Evolutionary conservation across 139 green algal species (phyloP).

Genomic region (Chlamydomonas eustigma): DNA sequence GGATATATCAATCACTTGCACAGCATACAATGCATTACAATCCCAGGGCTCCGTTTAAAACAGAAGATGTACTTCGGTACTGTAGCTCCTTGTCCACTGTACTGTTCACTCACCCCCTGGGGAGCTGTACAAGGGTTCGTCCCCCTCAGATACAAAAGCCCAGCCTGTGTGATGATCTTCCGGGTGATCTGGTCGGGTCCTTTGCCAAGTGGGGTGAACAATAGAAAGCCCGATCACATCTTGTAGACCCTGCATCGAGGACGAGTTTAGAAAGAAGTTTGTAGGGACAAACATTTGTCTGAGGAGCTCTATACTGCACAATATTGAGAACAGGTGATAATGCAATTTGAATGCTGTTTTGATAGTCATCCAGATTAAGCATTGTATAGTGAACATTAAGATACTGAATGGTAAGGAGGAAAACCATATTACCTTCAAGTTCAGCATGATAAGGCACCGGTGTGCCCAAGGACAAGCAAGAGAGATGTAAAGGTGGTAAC

Average conservation of each 20-base stretch:
- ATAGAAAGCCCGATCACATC: constrained; percentile 78
- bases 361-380: not conserved
- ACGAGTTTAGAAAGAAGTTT: not conserved
- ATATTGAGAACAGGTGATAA: not conserved
- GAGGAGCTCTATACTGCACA: no score
- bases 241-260: constrained; percentile 60
- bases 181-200: constrained; percentile 64
- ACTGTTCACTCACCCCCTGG: constrained; percentile 25
- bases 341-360: not conserved
- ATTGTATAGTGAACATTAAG: not conserved
- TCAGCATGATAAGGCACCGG: constrained; percentile 57
- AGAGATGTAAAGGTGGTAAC: constrained; percentile 96
- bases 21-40: not conserved
- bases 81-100: not conserved
- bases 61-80: not conserved
- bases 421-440: constrained; percentile 68
- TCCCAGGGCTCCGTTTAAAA: not conserved
- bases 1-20: not conserved
- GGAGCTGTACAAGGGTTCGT: constrained; percentile 49
- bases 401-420: not conserved
- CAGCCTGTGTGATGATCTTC: constrained; percentile 87
- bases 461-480: constrained; percentile 92
- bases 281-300: not conserved
- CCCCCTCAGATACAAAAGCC: constrained; percentile 58
- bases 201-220: constrained; percentile 84